Evolutionary conservation across 2,329 filamentous ascomycete species (phyloP).

Genomic region (Fusarium incarnatum): DNA sequence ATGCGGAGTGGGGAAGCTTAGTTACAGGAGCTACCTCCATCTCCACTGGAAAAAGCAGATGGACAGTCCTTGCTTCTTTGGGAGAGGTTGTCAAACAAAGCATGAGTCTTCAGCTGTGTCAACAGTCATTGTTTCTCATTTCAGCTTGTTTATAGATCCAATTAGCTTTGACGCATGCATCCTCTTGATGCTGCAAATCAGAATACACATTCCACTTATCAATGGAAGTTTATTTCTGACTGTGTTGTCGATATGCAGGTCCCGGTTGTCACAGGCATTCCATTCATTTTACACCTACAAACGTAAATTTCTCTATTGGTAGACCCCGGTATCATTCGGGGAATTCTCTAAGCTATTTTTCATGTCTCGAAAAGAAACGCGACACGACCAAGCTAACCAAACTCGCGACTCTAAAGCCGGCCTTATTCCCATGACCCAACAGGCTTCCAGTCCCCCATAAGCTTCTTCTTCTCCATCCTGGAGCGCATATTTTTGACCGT

Average conservation of each 20-base stretch:
- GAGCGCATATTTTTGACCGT: background rate
- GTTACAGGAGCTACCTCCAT: background rate
- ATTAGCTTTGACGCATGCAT: background rate
- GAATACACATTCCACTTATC: background rate
- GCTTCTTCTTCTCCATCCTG: background rate
- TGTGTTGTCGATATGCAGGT: background rate
- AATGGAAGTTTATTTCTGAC: background rate
- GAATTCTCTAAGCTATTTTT: background rate
- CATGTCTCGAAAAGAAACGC: background rate
- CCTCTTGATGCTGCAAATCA: background rate
- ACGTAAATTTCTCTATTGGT: background rate
- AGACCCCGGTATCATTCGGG: background rate
- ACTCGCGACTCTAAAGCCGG: background rate
- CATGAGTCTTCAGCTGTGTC: background rate
- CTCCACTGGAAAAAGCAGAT: background rate
- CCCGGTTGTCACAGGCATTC: background rate
- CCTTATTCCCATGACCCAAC: background rate
- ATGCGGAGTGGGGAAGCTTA: background rate
- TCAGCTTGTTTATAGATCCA: background rate
- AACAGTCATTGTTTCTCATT: background rate
- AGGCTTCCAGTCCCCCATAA: background rate
- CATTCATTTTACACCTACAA: background rate
- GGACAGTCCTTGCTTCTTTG: background rate
- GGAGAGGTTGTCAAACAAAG: background rate
- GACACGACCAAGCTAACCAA: background rate